Evolutionary conservation across 805 yeast species (phyloP).

Genomic region (Kazachstania psychrophila): DNA sequence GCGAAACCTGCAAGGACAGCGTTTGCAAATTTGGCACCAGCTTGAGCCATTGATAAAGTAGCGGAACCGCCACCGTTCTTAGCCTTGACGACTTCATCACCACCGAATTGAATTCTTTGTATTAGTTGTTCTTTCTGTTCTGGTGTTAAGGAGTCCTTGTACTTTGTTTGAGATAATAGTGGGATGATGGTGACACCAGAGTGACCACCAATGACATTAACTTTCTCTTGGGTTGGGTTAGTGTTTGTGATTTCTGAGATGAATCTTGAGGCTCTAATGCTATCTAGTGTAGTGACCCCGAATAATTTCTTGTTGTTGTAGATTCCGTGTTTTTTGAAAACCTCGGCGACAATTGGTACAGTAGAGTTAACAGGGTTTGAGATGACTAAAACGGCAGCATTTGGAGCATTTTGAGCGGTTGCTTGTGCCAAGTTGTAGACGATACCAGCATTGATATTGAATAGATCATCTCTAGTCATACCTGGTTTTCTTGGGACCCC

Average conservation of each 20-base stretch:
- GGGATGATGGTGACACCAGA: conserved; percentile 96
- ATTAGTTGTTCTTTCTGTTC: conserved; percentile 60
- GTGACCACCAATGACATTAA: conserved; percentile 94
- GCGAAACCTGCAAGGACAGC: conserved; percentile 55
- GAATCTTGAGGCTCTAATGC: conserved; percentile 82
- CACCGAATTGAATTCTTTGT: conserved; percentile 91
- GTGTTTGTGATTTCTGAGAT: conserved; percentile 45
- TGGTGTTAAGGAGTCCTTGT: conserved; percentile 43
- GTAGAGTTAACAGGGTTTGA: conserved; percentile 97
- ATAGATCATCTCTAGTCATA: conserved; percentile 95
- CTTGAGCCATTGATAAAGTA: conserved; percentile 87
- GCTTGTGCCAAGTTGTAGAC: conserved; percentile 88
- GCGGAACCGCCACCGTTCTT: conserved; percentile 93
- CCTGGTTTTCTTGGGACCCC: conserved; percentile 99
- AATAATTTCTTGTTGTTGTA: conserved; percentile 87
- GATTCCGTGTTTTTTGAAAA: conserved; percentile 71
- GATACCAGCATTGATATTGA: conserved; percentile 92
- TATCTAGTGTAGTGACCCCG: conserved; percentile 94
- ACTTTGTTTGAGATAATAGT: conserved; percentile 74
- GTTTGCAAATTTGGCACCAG: conserved; percentile 71
- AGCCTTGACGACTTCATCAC: conserved; percentile 91
- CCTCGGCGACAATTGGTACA: conserved; percentile 93
- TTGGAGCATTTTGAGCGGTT: conserved; percentile 72
- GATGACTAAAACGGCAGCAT: conserved; percentile 73
- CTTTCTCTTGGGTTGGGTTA: conserved; percentile 65